These are phyloP conservation scores for Syzygium syzygioides DNA, from an alignment of 441 rosid species.

Conservation along the genomic window DNA sequence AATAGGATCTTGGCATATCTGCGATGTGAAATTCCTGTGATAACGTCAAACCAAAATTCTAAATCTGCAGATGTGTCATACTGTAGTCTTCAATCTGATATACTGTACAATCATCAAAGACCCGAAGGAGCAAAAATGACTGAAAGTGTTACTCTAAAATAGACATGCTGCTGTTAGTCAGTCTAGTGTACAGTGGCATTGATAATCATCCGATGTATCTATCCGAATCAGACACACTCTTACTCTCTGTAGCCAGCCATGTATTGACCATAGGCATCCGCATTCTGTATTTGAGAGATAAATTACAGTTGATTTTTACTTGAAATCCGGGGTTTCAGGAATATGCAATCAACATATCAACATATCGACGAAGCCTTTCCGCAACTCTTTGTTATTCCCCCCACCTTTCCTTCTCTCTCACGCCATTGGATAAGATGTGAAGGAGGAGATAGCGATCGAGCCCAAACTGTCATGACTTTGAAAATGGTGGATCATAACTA, in stretches of 20 bases:
- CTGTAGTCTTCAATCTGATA: not conserved
- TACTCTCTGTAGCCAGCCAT: not conserved
- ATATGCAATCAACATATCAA: not conserved
- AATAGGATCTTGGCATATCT: not conserved
- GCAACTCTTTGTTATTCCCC: not conserved
- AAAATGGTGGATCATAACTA: not conserved
- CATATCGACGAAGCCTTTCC: not conserved
- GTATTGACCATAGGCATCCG: not conserved
- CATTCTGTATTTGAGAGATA: not conserved
- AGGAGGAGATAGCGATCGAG: not conserved
- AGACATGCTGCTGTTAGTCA: not conserved
- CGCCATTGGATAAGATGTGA: not conserved
- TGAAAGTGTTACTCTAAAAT: not conserved
- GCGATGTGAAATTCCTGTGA: not conserved
- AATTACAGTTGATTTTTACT: not conserved
- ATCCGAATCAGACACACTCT: not conserved
- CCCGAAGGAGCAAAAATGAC: not conserved
- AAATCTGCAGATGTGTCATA: not conserved
- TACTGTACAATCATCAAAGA: not conserved
- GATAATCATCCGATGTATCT: not conserved
- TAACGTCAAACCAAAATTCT: not conserved
- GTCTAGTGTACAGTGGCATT: not conserved
- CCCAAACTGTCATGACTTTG: not conserved
- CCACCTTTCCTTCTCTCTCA: not conserved
- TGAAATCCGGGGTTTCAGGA: not conserved